Conservation (phyloP, 116 monocot species). For the Cymodocea nodosa region DNA sequence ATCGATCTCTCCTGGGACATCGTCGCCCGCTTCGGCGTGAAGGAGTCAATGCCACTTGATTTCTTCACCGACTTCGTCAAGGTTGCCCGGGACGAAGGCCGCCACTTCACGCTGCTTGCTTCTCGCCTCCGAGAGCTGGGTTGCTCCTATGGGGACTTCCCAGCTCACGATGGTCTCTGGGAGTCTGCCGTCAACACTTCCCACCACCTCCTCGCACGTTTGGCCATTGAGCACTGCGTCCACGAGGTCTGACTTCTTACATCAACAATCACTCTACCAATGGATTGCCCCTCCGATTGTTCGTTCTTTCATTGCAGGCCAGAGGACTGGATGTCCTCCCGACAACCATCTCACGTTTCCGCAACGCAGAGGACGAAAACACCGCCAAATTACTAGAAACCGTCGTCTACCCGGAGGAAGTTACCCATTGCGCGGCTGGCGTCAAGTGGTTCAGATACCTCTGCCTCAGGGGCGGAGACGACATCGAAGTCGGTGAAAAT, state of each 20-base stretch:
- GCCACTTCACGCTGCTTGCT: constrained; percentile 52
- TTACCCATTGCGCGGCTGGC: constrained; percentile 82
- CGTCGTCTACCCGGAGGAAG: constrained; percentile 74
- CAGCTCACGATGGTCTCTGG: constrained; percentile 76
- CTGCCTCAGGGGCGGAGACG: constrained; percentile 17
- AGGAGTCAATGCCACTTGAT: constrained; percentile 51
- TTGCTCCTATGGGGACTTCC: constrained; percentile 61
- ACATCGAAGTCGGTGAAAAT: no score
- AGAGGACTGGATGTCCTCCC: constrained; percentile 85
- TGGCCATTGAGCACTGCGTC: constrained; percentile 91
- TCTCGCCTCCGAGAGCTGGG: constrained; percentile 51
- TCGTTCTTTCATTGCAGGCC: constrained; percentile 25
- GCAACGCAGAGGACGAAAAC: constrained; percentile 54
- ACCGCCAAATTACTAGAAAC: constrained; percentile 60
- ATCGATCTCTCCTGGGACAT: constrained; percentile 95
- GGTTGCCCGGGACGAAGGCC: constrained; percentile 78
- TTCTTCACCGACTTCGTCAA: constrained; percentile 75
- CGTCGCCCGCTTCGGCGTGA: constrained; percentile 57
- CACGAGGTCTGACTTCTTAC: constrained; percentile 40
- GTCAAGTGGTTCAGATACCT: constrained; percentile 78
- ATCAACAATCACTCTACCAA: no score
- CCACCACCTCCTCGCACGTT: constrained; percentile 39
- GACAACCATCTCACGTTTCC: constrained; percentile 62
- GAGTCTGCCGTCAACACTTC: constrained; percentile 50
- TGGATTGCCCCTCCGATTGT: no score